Evolutionary conservation across 176 grass and related monocot genomes (phyloP), one percentile per base, ranked within the genome.

Genomic region (Stipa capillata): DNA sequence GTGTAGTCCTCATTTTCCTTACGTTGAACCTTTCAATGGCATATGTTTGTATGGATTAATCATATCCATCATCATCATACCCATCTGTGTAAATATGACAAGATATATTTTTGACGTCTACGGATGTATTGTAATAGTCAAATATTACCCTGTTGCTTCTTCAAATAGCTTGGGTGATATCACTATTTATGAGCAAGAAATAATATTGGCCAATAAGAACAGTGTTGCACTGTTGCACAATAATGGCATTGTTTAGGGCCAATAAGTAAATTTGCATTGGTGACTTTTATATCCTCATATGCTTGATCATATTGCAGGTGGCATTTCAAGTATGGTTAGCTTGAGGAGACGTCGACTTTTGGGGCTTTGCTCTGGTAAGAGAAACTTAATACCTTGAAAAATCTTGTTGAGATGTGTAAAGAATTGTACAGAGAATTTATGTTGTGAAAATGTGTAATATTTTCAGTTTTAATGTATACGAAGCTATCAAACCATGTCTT

Each of bases 311-410:
- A 41, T 67, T 83, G 25, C 74, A 91, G 91, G 79, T 88, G 79
- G 71, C 74, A 89, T 54, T 88, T 71, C 25, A 87, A 89, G 44
- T 43, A 95, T 95, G 93, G 93, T 95, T 95, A 95, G 93, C 87
- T 85, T 95, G 80, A 90, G 93, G 84, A 87, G 89, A 54, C 81
- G 93, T 55, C 87, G 93, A 68, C 55, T 90, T 20, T 81, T 95
- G 72, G 86, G 84, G 31, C 73, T 92, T 72, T 89, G 82, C 87
- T 84, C 81, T 66, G 89, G 93, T 95, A 92, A 87, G 67, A 48
- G 54, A 71, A 59, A 65, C 61, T 77, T 55, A 29, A 33, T 76
- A 49, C 12, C 48, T 55, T 81, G 4, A 55, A 76, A 52, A 8
- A 57, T 79, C 29, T 68, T 74, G 34, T 28, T 25, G 1, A 62